Percentiles rank a stretch among this genome's conserved stretches.
These are phyloP conservation scores for Xylaria sp. DNA, from an alignment of 2,329 filamentous ascomycete genomes.

Conservation along the genomic window DNA sequence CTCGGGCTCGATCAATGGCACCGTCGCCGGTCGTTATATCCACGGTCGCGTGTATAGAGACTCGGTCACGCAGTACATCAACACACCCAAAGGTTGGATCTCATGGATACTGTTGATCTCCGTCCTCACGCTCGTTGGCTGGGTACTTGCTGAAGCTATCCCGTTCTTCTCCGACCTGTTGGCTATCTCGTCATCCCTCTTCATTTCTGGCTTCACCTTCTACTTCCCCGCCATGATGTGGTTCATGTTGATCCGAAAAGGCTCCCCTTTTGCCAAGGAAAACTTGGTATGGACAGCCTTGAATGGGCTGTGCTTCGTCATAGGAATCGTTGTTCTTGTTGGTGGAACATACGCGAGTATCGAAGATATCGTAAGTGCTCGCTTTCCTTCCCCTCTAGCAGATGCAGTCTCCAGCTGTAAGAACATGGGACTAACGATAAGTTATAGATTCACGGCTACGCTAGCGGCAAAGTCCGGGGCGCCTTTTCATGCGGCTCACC, in stretches of 20 bases:
- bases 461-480: constrained; percentile 41
- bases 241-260: constrained; percentile 50
- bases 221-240: constrained; percentile 52
- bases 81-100: constrained; percentile 50
- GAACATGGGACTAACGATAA: constrained; percentile 24
- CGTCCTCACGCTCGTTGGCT: constrained; percentile 70
- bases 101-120: constrained; percentile 70
- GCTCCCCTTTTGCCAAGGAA: constrained; percentile 45
- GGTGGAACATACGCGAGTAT: constrained; percentile 51
- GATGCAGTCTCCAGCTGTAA: neutral
- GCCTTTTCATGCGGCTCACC: constrained; percentile 39
- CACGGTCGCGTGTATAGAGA: constrained; percentile 50
- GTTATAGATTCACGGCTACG: constrained; percentile 43
- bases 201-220: constrained; percentile 60
- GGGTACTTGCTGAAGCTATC: constrained; percentile 77
- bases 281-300: constrained; percentile 43
- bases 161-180: constrained; percentile 78
- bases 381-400: neutral
- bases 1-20: constrained; percentile 71
- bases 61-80: constrained; percentile 50
- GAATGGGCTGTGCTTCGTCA: constrained; percentile 47
- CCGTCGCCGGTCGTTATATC: constrained; percentile 59
- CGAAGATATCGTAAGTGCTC: constrained; percentile 49
- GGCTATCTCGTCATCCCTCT: constrained; percentile 62
- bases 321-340: constrained; percentile 48